These are phyloP conservation scores for Elsinoe batatas DNA, from an alignment of 2,329 filamentous ascomycete species.

Conservation along the genomic window DNA sequence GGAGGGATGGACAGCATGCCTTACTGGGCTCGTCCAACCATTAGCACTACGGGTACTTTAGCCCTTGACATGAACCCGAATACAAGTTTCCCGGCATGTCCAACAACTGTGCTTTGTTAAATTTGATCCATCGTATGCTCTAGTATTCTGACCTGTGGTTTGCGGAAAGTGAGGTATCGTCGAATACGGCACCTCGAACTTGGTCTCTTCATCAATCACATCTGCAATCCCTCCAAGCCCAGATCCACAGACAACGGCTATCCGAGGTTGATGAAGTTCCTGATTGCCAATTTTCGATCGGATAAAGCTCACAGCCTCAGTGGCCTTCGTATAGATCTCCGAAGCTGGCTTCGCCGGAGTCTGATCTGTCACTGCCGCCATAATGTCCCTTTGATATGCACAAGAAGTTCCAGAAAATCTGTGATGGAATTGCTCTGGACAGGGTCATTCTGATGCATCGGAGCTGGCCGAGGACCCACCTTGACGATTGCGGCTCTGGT, in stretches of 20 bases:
- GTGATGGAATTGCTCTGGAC: neutral
- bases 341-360: constrained; percentile 8
- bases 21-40: constrained; percentile 57
- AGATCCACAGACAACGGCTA: constrained; percentile 57
- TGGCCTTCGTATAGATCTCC: constrained; percentile 33
- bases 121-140: neutral
- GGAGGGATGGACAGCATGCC: constrained; percentile 23
- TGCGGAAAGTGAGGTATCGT: constrained; percentile 53
- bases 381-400: constrained; percentile 1
- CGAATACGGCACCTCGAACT: constrained; percentile 47
- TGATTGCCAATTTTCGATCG: constrained; percentile 39
- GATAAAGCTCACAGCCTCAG: constrained; percentile 43
- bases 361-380: constrained; percentile 15
- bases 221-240: constrained; percentile 52
- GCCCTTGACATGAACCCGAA: constrained; percentile 49
- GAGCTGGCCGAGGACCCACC: neutral
- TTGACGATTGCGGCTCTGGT: neutral
- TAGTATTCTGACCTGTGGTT: constrained; percentile 43
- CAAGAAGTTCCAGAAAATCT: neutral
- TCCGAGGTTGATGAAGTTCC: constrained; percentile 41
- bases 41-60: constrained; percentile 48
- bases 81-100: constrained; percentile 56
- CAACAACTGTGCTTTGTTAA: constrained; percentile 26
- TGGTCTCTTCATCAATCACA: constrained; percentile 42
- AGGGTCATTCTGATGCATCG: neutral